Conservation (phyloP, 2,329 filamentous ascomycete genomes). For the Exophiala calicioides region DNA sequence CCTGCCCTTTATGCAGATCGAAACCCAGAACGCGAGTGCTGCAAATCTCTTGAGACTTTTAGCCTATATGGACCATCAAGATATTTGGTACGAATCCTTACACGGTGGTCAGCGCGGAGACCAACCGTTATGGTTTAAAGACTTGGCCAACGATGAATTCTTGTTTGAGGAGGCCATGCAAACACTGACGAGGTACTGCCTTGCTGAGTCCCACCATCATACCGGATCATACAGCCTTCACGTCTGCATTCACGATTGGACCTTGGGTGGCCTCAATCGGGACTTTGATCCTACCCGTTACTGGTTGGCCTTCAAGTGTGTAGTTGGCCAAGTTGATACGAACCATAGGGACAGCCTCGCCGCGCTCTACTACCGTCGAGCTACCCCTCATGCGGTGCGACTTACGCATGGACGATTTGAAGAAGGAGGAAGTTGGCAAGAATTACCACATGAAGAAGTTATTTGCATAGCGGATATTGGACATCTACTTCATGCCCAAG, state of each 20-base stretch:
- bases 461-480: background rate
- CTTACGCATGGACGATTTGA: background rate
- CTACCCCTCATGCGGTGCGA: background rate
- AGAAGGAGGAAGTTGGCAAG: no score
- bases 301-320: constrained; percentile 21
- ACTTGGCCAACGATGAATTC: constrained; percentile 3
- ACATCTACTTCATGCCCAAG: background rate
- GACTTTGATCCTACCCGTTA: constrained; percentile 5
- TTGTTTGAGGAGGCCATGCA: constrained; percentile 16
- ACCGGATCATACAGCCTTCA: constrained; percentile 20
- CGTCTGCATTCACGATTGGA: constrained; percentile 27
- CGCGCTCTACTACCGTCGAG: no score
- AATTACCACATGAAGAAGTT: no score
- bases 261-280: constrained; percentile 16
- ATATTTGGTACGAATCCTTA: constrained; percentile 50
- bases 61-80: constrained; percentile 47
- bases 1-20: constrained; percentile 15
- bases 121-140: constrained; percentile 28
- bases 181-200: constrained; percentile 16
- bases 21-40: constrained; percentile 22
- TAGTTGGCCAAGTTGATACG: constrained; percentile 10
- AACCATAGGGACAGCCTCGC: constrained; percentile 1
- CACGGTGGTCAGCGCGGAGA: constrained; percentile 7
- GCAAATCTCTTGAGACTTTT: constrained; percentile 44
- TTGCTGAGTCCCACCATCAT: constrained; percentile 14